Base-by-base conservation (phyloP, 805 yeast genomes). In the Kodamaea kakaduensis region DNA sequence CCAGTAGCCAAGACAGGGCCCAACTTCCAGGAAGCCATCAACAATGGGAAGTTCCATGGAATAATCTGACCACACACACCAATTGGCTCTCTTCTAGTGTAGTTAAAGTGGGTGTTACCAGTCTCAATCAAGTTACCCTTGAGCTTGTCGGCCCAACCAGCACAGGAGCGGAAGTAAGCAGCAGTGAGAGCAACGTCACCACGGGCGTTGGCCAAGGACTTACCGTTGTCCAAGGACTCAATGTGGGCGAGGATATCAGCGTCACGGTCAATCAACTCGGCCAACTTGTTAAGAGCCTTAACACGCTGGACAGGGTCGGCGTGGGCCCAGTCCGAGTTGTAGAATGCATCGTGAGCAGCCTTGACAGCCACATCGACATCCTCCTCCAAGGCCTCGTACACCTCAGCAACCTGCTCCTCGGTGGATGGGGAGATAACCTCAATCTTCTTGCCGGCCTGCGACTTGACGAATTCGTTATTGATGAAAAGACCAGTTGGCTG, bases 41-140 rank as follows among this genome's bases (percentile, higher is more conserved):
- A 73, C 50, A 89, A 65, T 44, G 97, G 97, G 78, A 87, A 89
- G 69, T 89, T 89, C 97, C 97, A 89, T 50, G 97, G 96, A 48
- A 89, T 88, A 56, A 89, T 84, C 63, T 86, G 95, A 41, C 95
- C 97, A 60, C 95, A 86, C 31, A 89, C 96, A 58, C 96, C 97
- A 52, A 85, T 69, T 41, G 97, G 96, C 64, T 88, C 95, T 62
- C 83, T 82, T 60, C 79, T 77, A 46, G 90, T 81, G 66, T 81
- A 86, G 43, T 77, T 76, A 59, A 88, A 78, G 61, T 84, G 85
- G 32, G 77, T 66, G 39, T 64, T 59, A 43, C 89, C 90, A 32
- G 94, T 80, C 59, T 85, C 85, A 40, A 85, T 73, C 40, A 80
- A 61, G 46, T 78, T 72, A 50, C 96, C 96, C 47, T 71, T 74